phyloP scores from a whole-genome alignment of 73 alveolate species.

The Paramecium primaurelia region DNA sequence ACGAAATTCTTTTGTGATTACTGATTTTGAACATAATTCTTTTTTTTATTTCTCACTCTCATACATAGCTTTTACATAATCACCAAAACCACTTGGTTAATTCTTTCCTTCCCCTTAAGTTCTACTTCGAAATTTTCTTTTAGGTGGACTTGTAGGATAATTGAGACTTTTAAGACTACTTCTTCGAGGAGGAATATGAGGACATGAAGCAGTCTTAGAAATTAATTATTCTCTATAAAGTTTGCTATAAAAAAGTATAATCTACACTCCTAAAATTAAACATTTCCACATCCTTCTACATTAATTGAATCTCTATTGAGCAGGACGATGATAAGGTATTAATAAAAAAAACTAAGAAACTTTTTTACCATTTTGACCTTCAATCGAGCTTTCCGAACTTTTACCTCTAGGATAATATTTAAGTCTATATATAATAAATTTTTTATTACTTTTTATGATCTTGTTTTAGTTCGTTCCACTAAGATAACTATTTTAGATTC shows the following conservation, averaged over 20 bases:
- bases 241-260: neutral
- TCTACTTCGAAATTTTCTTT: neutral
- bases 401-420: neutral
- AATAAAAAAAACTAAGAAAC: neutral
- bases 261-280: neutral
- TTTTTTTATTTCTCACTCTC: neutral
- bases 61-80: neutral
- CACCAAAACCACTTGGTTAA: neutral
- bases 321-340: neutral
- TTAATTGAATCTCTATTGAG: neutral
- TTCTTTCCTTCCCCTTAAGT: slow-evolving; percentile 11
- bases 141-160: neutral
- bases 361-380: neutral
- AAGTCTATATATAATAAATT: neutral
- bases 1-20: neutral
- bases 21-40: neutral
- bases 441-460: neutral
- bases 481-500: neutral
- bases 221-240: neutral
- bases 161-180: neutral
- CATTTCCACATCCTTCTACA: neutral
- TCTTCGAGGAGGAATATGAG: slow-evolving; percentile 7
- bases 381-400: neutral
- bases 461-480: neutral
- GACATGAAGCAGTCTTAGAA: neutral